These are phyloP conservation scores for Arctium minus DNA, from an alignment of 129 eudicot genomes.

Conservation along the genomic window DNA sequence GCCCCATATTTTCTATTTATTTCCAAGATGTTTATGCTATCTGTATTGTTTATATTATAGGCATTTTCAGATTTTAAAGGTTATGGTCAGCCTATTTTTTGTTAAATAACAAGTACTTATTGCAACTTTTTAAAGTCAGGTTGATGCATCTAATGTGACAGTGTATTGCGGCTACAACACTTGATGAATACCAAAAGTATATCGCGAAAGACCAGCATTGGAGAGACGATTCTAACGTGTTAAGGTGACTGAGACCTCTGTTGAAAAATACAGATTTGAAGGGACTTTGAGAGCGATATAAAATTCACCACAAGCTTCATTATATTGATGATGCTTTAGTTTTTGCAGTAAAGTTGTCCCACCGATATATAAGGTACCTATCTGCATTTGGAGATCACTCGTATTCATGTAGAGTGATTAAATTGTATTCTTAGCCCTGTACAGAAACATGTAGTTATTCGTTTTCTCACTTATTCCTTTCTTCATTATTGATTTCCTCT, in stretches of 20 bases:
- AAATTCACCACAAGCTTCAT: conserved; percentile 91
- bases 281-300: conserved; percentile 85
- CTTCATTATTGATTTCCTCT: neutral
- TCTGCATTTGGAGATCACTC: neutral
- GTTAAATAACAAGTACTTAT: neutral
- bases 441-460: conserved; percentile 34
- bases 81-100: no score
- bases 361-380: conserved; percentile 77
- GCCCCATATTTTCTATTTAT: no score
- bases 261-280: conserved; percentile 69
- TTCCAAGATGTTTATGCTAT: no score
- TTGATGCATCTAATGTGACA: conserved; percentile 15
- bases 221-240: conserved; percentile 91
- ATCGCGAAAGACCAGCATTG: conserved; percentile 89
- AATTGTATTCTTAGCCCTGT: conserved; percentile 41
- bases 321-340: conserved; percentile 84
- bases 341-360: conserved; percentile 78
- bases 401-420: neutral
- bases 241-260: conserved; percentile 88
- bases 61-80: no score
- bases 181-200: conserved; percentile 88
- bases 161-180: conserved; percentile 98
- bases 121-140: neutral
- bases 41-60: no score
- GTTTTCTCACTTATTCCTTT: neutral